phyloP scores from a whole-genome alignment of 2,329 filamentous ascomycete genomes.

The Elsinoe perseae region DNA sequence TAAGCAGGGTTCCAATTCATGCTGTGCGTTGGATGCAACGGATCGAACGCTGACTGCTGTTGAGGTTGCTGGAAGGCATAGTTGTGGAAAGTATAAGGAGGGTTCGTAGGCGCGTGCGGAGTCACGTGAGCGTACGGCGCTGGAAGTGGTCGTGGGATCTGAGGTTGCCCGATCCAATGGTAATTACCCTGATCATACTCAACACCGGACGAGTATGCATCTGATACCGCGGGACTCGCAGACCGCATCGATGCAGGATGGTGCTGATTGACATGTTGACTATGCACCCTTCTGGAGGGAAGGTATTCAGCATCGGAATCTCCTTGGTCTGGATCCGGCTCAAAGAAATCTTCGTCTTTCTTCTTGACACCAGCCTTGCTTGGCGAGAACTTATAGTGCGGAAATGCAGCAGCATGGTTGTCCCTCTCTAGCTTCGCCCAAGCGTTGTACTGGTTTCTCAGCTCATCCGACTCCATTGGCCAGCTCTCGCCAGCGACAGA shows the following conservation, averaged over 20 bases:
- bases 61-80: background rate
- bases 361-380: constrained; percentile 47
- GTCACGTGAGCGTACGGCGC: background rate
- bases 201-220: constrained; percentile 4
- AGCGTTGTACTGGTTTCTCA: constrained; percentile 68
- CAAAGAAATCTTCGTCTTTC: constrained; percentile 35
- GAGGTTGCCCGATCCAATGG: constrained; percentile 1
- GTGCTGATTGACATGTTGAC: background rate
- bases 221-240: background rate
- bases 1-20: background rate
- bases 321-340: constrained; percentile 30
- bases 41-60: background rate
- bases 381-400: constrained; percentile 89
- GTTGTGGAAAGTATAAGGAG: background rate
- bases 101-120: background rate
- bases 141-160: background rate
- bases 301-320: constrained; percentile 27
- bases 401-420: constrained; percentile 79
- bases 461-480: constrained; percentile 65
- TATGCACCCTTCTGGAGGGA: constrained; percentile 14
- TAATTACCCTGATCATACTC: constrained; percentile 1
- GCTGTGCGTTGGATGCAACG: background rate
- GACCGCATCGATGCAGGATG: background rate
- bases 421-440: constrained; percentile 73
- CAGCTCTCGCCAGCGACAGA: constrained; percentile 80